Evolutionary conservation across 2,329 filamentous ascomycete species (phyloP).

Genomic region (Ophiostoma ulmi): DNA sequence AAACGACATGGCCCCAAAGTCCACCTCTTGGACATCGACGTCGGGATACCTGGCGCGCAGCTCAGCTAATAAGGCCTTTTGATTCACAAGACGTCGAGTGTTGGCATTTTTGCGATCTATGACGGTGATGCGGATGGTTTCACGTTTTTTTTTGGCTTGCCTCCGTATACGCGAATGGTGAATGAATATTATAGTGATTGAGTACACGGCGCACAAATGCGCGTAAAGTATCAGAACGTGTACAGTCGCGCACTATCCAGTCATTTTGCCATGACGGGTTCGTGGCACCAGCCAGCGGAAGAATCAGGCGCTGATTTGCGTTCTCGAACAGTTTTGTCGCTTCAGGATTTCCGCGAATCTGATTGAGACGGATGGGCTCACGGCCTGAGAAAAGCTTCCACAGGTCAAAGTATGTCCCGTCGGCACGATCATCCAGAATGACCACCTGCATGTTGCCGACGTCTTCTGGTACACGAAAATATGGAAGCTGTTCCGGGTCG

Average conservation of each 20-base stretch:
- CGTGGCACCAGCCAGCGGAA: conserved; percentile 39
- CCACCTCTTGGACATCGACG: conserved; percentile 34
- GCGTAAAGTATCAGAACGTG: conserved; percentile 31
- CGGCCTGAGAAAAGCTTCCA: conserved; percentile 37
- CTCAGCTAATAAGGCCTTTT: conserved; percentile 31
- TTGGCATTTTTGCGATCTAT: conserved; percentile 33
- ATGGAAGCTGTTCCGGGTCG: neutral
- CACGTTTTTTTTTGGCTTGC: neutral
- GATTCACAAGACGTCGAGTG: conserved; percentile 33
- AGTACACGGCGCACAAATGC: conserved; percentile 36
- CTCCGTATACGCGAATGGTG: neutral
- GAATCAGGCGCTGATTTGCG: conserved; percentile 33
- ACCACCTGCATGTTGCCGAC: conserved; percentile 30
- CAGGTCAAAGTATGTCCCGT: conserved; percentile 37
- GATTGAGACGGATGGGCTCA: conserved; percentile 32
- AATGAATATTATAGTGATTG: conserved; percentile 29
- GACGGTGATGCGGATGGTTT: conserved; percentile 33
- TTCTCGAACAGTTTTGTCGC: conserved; percentile 18
- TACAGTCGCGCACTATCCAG: conserved; percentile 35
- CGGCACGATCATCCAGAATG: conserved; percentile 34
- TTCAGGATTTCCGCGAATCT: conserved; percentile 24
- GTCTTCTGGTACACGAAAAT: conserved; percentile 22
- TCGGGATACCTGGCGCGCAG: conserved; percentile 30
- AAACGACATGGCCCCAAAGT: conserved; percentile 38
- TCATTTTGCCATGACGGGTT: conserved; percentile 43